Evolutionary conservation across 257 asterid species (phyloP).

Genomic region (Solanum phureja): DNA sequence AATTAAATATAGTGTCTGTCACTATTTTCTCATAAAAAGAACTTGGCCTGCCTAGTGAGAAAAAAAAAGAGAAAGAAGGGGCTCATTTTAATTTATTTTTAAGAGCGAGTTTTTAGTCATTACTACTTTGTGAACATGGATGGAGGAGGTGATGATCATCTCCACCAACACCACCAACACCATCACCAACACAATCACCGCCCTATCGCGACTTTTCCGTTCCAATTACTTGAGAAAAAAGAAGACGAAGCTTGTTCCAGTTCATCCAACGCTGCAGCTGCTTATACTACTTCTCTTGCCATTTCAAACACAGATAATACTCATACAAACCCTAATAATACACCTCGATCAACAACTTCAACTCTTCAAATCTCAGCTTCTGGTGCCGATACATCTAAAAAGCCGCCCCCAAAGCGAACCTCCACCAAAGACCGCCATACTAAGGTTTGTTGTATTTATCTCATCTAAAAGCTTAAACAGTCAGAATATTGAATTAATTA

Average conservation of each 20-base stretch:
- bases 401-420: slow-evolving; percentile 60
- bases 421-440: slow-evolving; percentile 94
- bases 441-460: slow-evolving; percentile 5
- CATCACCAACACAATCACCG: slow-evolving; percentile 35
- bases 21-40: not conserved
- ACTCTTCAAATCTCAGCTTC: slow-evolving; percentile 21
- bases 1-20: slow-evolving; percentile 11
- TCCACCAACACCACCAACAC: slow-evolving; percentile 37
- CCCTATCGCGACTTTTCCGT: slow-evolving; percentile 37
- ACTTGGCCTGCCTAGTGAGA: not conserved
- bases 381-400: slow-evolving; percentile 42
- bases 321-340: slow-evolving; percentile 25
- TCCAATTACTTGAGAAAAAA: slow-evolving; percentile 79
- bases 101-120: not conserved
- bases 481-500: not conserved
- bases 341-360: slow-evolving; percentile 18
- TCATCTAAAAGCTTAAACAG: not conserved
- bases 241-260: slow-evolving; percentile 34
- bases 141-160: slow-evolving; percentile 70
- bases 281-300: slow-evolving; percentile 28
- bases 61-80: not conserved
- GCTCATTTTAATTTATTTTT: not conserved
- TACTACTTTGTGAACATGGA: slow-evolving; percentile 63
- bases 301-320: slow-evolving; percentile 15
- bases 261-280: slow-evolving; percentile 13